A percentile compares a stretch with the other conserved stretches of the same genome.
Conservation (phyloP, 495 filamentous ascomycete species). For the Penicillium psychrofluorescens region DNA sequence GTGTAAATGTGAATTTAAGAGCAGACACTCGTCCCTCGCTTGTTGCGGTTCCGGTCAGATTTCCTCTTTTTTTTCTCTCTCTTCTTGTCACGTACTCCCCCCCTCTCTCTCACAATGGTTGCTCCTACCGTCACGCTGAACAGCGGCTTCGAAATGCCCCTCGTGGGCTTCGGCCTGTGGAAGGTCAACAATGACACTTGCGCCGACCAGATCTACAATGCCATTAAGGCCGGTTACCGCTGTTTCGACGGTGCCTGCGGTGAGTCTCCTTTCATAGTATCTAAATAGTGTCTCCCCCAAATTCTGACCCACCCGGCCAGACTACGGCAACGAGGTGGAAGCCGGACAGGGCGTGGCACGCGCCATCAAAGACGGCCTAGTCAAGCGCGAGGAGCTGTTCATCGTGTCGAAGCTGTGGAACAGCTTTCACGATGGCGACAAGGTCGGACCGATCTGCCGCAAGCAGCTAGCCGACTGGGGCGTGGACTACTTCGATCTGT, state of each 20-base stretch:
- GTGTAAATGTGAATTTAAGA: too few relatives aligned
- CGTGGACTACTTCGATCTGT: conserved; percentile 80
- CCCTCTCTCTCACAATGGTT: conserved; percentile 2
- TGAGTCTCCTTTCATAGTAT: conserved; percentile 32
- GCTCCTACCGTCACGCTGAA: conserved; percentile 63
- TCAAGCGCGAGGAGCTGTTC: conserved; percentile 84
- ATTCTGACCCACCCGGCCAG: conserved; percentile 31
- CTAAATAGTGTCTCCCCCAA: conserved; percentile 15
- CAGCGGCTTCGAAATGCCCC: conserved; percentile 77
- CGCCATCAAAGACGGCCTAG: conserved; percentile 78
- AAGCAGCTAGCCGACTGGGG: conserved; percentile 76
- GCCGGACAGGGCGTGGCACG: conserved; percentile 77
- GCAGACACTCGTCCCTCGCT: too few relatives aligned
- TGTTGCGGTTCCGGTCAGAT: too few relatives aligned
- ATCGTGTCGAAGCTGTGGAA: conserved; percentile 92
- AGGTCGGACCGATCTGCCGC: conserved; percentile 63
- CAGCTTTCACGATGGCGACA: conserved; percentile 70
- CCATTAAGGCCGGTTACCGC: conserved; percentile 83
- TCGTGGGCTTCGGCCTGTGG: conserved; percentile 79
- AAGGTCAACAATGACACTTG: conserved; percentile 75
- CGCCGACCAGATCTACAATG: conserved; percentile 77
- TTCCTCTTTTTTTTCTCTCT: conserved; percentile 1
- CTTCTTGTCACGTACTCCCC: not conserved
- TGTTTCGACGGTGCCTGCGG: conserved; percentile 83
- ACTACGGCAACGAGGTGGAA: conserved; percentile 86